These are phyloP conservation scores for Cytospora mali DNA, from an alignment of 2,329 filamentous ascomycete species.

Conservation along the genomic window DNA sequence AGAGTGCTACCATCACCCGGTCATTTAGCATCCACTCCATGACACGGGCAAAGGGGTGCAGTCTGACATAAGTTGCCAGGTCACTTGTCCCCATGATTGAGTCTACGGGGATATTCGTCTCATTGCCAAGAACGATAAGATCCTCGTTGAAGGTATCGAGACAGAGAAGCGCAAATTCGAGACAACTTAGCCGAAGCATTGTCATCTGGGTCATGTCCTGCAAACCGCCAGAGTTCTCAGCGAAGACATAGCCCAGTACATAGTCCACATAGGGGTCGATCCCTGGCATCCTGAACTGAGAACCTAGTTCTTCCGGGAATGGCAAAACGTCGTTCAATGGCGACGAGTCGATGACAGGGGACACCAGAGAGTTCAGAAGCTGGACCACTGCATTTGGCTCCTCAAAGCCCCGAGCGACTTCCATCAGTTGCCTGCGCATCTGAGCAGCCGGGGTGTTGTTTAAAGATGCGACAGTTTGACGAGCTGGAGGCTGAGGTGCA, in stretches of 20 bases:
- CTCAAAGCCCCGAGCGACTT: slow-evolving; percentile 78
- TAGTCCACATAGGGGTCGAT: slow-evolving; percentile 95
- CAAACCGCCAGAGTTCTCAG: slow-evolving; percentile 65
- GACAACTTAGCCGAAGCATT: slow-evolving; percentile 75
- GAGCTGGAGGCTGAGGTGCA: slow-evolving; percentile 34
- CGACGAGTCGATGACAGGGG: slow-evolving; percentile 63
- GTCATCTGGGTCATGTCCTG: slow-evolving; percentile 69
- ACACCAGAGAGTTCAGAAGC: slow-evolving; percentile 72
- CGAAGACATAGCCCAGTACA: slow-evolving; percentile 77
- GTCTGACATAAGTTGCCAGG: slow-evolving; percentile 75
- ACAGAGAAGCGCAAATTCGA: slow-evolving; percentile 81
- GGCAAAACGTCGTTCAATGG: slow-evolving; percentile 75
- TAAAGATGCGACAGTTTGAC: slow-evolving; percentile 21
- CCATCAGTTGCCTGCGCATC: slow-evolving; percentile 70
- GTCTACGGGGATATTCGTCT: slow-evolving; percentile 76
- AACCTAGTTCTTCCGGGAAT: slow-evolving; percentile 84
- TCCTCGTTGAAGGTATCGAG: slow-evolving; percentile 92
- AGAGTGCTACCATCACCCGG: slow-evolving; percentile 77
- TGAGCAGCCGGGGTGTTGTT: slow-evolving; percentile 38
- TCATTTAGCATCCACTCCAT: slow-evolving; percentile 99
- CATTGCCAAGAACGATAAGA: slow-evolving; percentile 81
- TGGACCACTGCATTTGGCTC: slow-evolving; percentile 83
- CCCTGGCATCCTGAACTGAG: slow-evolving; percentile 73
- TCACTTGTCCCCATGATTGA: slow-evolving; percentile 72
- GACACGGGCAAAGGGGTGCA: slow-evolving; percentile 90